Conservation (phyloP, 192 early-diverging fungal species). For the Chytriomyces confervae region DNA sequence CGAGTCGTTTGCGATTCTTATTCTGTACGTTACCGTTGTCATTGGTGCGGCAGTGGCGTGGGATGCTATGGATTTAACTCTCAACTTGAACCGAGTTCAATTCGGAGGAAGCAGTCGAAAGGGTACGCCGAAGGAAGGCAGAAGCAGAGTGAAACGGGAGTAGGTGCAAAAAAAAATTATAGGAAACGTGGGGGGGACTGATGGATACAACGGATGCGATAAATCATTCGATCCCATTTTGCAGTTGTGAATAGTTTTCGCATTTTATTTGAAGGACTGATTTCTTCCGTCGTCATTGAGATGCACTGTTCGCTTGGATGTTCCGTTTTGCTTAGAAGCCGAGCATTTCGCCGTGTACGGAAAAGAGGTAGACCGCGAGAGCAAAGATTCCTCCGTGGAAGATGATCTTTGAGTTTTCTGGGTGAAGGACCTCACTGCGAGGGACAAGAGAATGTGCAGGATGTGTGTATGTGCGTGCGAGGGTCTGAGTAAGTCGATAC, state of each 20-base stretch:
- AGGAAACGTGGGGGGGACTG: background rate
- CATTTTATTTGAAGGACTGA: background rate
- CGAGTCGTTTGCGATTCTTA: constrained; percentile 9
- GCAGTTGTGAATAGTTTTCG: background rate
- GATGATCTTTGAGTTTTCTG: constrained; percentile 35
- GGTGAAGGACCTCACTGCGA: constrained; percentile 32
- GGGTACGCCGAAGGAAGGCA: background rate
- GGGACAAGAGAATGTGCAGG: background rate
- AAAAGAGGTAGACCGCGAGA: constrained; percentile 30
- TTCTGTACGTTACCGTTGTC: constrained; percentile 7
- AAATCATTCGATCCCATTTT: no score
- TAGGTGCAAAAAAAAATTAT: no score
- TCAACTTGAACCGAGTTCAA: constrained; percentile 21
- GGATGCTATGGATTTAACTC: constrained; percentile 20
- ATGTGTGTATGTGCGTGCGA: background rate
- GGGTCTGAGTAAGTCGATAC: no score
- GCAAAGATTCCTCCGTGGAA: constrained; percentile 42
- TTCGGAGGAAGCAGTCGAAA: background rate
- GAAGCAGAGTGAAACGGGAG: background rate
- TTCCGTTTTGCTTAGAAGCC: constrained; percentile 13
- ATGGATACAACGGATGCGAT: background rate
- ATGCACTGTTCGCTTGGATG: background rate
- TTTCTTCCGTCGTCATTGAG: background rate
- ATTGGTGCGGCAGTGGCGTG: constrained; percentile 17
- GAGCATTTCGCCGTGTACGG: constrained; percentile 13